Evolutionary conservation across 495 filamentous ascomycete genomes (phyloP).

Genomic region (Daldinia concentrica): DNA sequence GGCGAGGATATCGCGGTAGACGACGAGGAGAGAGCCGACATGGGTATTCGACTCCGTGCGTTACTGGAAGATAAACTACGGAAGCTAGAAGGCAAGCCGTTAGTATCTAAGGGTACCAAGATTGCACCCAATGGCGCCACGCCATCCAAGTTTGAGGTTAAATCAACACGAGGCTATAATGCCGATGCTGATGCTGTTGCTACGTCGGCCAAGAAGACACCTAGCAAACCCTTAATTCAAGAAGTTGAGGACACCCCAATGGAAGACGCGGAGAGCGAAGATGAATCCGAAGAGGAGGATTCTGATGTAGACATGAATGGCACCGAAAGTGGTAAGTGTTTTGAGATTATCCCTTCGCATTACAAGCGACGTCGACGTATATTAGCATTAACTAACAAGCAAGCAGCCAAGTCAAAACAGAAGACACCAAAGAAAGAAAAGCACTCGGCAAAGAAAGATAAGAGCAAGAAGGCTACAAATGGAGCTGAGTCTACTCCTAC

Average conservation of each 20-base stretch:
- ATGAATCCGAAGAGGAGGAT: slow-evolving; percentile 45
- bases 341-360: not conserved
- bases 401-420: slow-evolving; percentile 55
- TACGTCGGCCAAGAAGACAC: slow-evolving; percentile 71
- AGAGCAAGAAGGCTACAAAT: slow-evolving; percentile 48
- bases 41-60: slow-evolving; percentile 76
- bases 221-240: slow-evolving; percentile 63
- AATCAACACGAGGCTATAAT: slow-evolving; percentile 96
- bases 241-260: slow-evolving; percentile 63
- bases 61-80: slow-evolving; percentile 88
- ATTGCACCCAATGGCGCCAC: slow-evolving; percentile 76
- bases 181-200: slow-evolving; percentile 87
- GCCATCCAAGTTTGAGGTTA: slow-evolving; percentile 87
- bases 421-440: slow-evolving; percentile 57
- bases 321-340: slow-evolving; percentile 42
- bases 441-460: slow-evolving; percentile 57
- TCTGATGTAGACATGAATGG: slow-evolving; percentile 44
- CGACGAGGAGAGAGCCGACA: slow-evolving; percentile 83
- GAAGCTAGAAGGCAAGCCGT: slow-evolving; percentile 88
- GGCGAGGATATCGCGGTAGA: slow-evolving; percentile 72
- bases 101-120: slow-evolving; percentile 75
- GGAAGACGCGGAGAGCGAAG: slow-evolving; percentile 46
- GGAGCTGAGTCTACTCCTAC: slow-evolving; percentile 26
- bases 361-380: slow-evolving; percentile 13
- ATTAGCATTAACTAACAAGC: slow-evolving; percentile 51